Base-by-base conservation (phyloP, 1,139 yeast genomes). In the Geotrichum citri-aurantii region DNA sequence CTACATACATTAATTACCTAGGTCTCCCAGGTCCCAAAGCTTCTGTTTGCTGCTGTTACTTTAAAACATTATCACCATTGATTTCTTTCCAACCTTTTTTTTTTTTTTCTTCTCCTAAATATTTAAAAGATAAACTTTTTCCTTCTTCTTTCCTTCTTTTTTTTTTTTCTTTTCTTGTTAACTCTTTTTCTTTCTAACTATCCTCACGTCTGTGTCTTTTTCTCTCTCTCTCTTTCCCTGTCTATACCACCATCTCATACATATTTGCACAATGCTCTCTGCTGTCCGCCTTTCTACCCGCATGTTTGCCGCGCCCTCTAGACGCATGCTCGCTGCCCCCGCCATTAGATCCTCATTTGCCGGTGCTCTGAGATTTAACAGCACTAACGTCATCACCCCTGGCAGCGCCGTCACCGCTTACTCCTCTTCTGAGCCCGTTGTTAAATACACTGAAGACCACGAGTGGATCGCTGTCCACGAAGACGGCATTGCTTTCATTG, bases 391-490 rank as follows among this genome's bases (percentile, higher is more conserved):
- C 63, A 70, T 85, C 64, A 81, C 81, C 73, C 75, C 79, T 54
- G 78, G 77, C 44, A 79, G 87, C 7, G 75, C 77, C 62, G 85
- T 79, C 46, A 78, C 76, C 73, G 79, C 78, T 64, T 81, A 81
- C 73, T 75, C 83, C 57, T 72, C 66, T 48, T 64, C 64, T 48
- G 60, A 60, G 51, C 74, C 74, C 42, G 54, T 61, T 26, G 81
- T 88, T 65, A 84, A 82, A 74, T 92, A 83, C 78, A 89, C 99
- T 19, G 77, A 79, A 58, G 97, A 93, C 70, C 99, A 93, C 77
- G 99, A 93, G 77, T 93, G 98, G 97, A 77, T 95, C 62, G 93
- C 96, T 1, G 79, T 85, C 55, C 95, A 88, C 71, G 81, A 81
- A 42, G 97, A 92, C 73, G 89, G 90, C 61, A 79, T 85, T 42